These are phyloP conservation scores for Daphne laureola DNA, from an alignment of 441 rosid species.

Conservation along the genomic window DNA sequence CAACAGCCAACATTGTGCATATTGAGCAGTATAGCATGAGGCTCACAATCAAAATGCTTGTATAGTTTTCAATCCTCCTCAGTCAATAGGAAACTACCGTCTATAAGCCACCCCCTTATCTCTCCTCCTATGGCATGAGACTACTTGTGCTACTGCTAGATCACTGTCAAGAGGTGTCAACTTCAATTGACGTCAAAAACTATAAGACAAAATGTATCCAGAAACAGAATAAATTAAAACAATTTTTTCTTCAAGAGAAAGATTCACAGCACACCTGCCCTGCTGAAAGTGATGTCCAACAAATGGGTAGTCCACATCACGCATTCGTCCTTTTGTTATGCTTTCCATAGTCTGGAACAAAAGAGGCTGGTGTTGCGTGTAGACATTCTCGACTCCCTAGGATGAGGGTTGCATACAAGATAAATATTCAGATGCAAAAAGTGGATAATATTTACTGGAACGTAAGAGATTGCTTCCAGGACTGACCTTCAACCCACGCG, in stretches of 20 bases:
- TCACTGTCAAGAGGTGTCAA: not conserved
- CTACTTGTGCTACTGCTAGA: too few species aligned
- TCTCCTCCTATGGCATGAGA: too few species aligned
- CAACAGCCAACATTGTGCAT: too few species aligned
- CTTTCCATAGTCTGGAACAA: conserved; percentile 89
- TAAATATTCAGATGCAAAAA: conserved; percentile 4
- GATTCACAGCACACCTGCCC: conserved; percentile 57
- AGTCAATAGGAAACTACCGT: too few species aligned
- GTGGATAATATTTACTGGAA: not conserved
- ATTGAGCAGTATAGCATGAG: too few species aligned
- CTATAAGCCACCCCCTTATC: too few species aligned
- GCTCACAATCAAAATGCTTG: too few species aligned
- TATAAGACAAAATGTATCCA: not conserved
- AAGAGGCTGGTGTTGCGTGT: conserved; percentile 98
- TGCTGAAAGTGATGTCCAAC: conserved; percentile 94
- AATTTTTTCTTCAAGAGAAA: not conserved
- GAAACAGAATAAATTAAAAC: not conserved
- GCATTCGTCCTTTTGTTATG: conserved; percentile 76
- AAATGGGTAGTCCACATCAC: conserved; percentile 92
- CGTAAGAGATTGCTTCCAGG: conserved; percentile 10
- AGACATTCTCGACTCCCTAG: conserved; percentile 95
- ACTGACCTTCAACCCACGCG: conserved; percentile 93
- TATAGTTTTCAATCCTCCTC: too few species aligned
- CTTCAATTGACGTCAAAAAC: not conserved
- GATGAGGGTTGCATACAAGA: conserved; percentile 3